Conservation (phyloP, 2,329 filamentous ascomycete genomes). For the Stachybotrys elegans region DNA sequence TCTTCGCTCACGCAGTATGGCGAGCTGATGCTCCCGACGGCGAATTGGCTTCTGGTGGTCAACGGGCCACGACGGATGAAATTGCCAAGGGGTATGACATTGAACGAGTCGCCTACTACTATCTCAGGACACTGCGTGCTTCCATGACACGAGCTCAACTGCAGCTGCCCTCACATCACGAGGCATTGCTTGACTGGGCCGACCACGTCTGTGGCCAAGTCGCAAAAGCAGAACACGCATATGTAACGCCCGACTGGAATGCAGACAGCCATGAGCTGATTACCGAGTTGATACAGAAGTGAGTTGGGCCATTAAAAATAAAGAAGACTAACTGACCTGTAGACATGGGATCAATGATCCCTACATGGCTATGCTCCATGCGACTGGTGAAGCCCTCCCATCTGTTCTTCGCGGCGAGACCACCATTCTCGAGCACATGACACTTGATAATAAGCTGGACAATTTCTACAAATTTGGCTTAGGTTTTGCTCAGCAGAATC, state of each 20-base stretch:
- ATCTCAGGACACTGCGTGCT: not conserved
- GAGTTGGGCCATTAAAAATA: no score
- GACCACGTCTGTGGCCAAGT: not conserved
- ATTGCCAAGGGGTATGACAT: not conserved
- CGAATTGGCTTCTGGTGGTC: not conserved
- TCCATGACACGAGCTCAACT: not conserved
- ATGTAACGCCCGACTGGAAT: slow-evolving; percentile 1
- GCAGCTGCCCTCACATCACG: not conserved
- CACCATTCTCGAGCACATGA: slow-evolving; percentile 31
- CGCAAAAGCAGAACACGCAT: not conserved
- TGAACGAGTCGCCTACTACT: not conserved
- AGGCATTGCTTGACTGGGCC: not conserved
- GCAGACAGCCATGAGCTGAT: slow-evolving; percentile 6
- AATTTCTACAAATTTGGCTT: slow-evolving; percentile 22
- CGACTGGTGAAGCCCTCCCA: slow-evolving; percentile 27
- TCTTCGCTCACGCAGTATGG: no score
- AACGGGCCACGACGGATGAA: not conserved
- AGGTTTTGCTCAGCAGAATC: slow-evolving; percentile 4
- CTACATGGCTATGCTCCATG: slow-evolving; percentile 20
- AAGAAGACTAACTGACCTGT: no score
- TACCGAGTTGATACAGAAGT: slow-evolving; percentile 2
- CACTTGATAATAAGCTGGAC: slow-evolving; percentile 26
- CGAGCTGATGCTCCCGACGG: slow-evolving; percentile 1
- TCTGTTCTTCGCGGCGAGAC: slow-evolving; percentile 25
- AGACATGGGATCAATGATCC: no score